These are phyloP conservation scores for Collariella sp. DNA, from an alignment of 495 filamentous ascomycete genomes.

Conservation along the genomic window DNA sequence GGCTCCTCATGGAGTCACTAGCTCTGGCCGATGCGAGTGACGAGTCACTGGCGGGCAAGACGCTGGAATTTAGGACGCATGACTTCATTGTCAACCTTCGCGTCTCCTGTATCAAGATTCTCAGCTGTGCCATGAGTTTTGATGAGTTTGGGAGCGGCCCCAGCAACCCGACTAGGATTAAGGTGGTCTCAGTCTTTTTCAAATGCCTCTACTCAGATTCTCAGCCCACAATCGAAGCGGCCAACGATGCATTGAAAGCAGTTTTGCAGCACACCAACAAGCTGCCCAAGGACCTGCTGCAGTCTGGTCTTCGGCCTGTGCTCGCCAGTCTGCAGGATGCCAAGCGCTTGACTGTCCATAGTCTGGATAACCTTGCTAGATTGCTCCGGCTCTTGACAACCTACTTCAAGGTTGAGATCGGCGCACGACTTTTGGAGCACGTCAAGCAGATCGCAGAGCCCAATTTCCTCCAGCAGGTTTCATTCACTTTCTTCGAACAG, in stretches of 20 bases:
- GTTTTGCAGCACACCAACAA: conserved; percentile 85
- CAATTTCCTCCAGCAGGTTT: conserved; percentile 71
- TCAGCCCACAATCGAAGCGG: conserved; percentile 84
- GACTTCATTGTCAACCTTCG: conserved; percentile 86
- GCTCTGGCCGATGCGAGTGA: conserved; percentile 90
- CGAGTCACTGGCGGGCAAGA: conserved; percentile 75
- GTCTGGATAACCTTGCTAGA: conserved; percentile 82
- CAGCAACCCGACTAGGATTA: conserved; percentile 63
- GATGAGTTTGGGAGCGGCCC: conserved; percentile 66
- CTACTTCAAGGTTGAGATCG: conserved; percentile 99
- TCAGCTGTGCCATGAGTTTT: conserved; percentile 88
- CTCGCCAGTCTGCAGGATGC: conserved; percentile 93
- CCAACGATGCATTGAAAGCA: conserved; percentile 75
- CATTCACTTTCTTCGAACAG: conserved; percentile 89
- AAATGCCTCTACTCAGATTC: conserved; percentile 91
- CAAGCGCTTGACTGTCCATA: conserved; percentile 78
- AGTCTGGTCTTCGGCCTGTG: conserved; percentile 89
- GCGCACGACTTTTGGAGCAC: conserved; percentile 80
- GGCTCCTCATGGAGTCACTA: conserved; percentile 83
- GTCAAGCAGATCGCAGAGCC: conserved; percentile 85
- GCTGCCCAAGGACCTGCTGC: conserved; percentile 87
- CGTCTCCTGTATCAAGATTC: conserved; percentile 84
- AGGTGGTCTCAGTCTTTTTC: conserved; percentile 94
- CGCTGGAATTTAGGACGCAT: conserved; percentile 79
- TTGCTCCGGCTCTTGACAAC: conserved; percentile 86